A percentile compares a stretch with the other conserved stretches of the same genome.
Evolutionary conservation across 1,284 basidiomycete genomes (phyloP).

Genomic region (Austroboletus sp.): DNA sequence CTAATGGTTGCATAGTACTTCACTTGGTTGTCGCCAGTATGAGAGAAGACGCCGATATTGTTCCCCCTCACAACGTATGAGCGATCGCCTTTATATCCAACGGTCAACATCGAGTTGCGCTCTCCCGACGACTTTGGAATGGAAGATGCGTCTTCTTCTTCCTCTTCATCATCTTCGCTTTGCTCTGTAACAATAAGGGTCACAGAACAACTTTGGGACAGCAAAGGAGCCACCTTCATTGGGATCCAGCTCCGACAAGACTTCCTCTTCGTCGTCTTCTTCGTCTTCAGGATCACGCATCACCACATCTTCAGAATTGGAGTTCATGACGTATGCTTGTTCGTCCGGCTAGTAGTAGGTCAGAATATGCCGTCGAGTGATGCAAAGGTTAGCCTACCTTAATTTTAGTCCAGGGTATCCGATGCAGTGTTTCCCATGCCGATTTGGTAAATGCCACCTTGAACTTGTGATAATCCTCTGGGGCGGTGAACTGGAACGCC

Average conservation of each 20-base stretch:
- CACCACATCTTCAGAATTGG: constrained; percentile 74
- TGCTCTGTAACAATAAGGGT: constrained; percentile 31
- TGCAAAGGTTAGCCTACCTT: constrained; percentile 50
- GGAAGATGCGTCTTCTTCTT: constrained; percentile 41
- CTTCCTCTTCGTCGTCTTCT: constrained; percentile 69
- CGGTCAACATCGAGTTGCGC: constrained; percentile 82
- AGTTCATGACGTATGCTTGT: constrained; percentile 65
- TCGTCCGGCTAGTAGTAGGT: constrained; percentile 55
- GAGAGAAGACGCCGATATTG: constrained; percentile 95
- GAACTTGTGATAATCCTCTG: constrained; percentile 59
- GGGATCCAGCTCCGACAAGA: constrained; percentile 56
- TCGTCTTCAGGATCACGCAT: constrained; percentile 75
- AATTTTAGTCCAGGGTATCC: constrained; percentile 70
- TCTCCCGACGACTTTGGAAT: constrained; percentile 49
- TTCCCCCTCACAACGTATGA: constrained; percentile 94
- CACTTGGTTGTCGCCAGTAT: constrained; percentile 71
- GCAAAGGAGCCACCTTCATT: constrained; percentile 41
- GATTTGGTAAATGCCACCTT: constrained; percentile 63
- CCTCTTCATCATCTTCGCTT: constrained; percentile 54
- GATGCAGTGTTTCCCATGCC: constrained; percentile 81
- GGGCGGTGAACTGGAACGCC: constrained; percentile 68
- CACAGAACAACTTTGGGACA: constrained; percentile 1
- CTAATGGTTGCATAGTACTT: constrained; percentile 88
- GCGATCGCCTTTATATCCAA: constrained; percentile 93
- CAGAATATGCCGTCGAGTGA: neutral